Evolutionary conservation across 2,329 filamentous ascomycete species (phyloP).

Genomic region (Torrubiella hemipterigena): DNA sequence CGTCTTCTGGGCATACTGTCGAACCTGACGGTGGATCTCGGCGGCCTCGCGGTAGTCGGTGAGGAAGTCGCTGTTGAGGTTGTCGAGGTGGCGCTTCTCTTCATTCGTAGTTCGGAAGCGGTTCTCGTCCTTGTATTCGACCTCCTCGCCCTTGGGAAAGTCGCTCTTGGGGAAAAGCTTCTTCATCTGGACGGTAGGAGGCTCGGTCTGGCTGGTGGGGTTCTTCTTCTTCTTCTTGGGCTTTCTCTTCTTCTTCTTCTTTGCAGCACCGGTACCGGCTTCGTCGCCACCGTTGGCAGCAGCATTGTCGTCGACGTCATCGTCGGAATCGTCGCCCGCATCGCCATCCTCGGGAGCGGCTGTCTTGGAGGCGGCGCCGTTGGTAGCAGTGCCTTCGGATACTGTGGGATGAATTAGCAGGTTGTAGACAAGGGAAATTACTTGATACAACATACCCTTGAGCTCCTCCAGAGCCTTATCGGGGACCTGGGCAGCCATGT

Average conservation of each 20-base stretch:
- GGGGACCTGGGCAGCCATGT: slow-evolving; percentile 30
- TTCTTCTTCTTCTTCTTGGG: slow-evolving; percentile 77
- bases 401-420: slow-evolving; percentile 16
- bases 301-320: slow-evolving; percentile 39
- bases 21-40: slow-evolving; percentile 82
- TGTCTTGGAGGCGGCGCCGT: slow-evolving; percentile 26
- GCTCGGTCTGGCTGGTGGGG: slow-evolving; percentile 59
- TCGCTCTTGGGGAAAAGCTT: slow-evolving; percentile 60
- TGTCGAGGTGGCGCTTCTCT: slow-evolving; percentile 73
- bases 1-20: slow-evolving; percentile 68
- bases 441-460: slow-evolving; percentile 19
- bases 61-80: slow-evolving; percentile 70
- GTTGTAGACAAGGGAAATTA: not conserved
- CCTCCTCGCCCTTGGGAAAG: slow-evolving; percentile 67
- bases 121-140: slow-evolving; percentile 69
- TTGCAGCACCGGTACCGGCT: slow-evolving; percentile 22
- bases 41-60: slow-evolving; percentile 72
- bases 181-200: slow-evolving; percentile 59
- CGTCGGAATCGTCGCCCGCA: slow-evolving; percentile 35
- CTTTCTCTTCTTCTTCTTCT: slow-evolving; percentile 60
- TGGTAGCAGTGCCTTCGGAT: slow-evolving; percentile 24
- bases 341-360: slow-evolving; percentile 26
- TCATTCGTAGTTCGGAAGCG: slow-evolving; percentile 66
- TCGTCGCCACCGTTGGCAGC: slow-evolving; percentile 19
- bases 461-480: slow-evolving; percentile 31